These are phyloP conservation scores for Heterobasidion annosum DNA, from an alignment of 1,284 basidiomycete species.

Conservation along the genomic window DNA sequence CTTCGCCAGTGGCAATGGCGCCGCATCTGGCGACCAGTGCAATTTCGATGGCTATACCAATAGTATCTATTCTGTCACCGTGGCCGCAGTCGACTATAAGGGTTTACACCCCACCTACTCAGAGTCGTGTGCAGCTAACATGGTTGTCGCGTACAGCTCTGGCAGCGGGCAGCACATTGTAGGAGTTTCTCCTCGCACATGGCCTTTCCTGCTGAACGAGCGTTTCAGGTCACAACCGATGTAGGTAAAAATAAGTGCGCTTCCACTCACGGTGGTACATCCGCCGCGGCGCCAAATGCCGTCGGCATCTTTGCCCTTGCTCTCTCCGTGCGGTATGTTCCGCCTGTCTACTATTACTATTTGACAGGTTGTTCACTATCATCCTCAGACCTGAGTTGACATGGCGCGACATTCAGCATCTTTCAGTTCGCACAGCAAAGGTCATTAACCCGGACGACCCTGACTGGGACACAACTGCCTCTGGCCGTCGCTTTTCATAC, in stretches of 20 bases:
- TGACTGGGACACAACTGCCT: constrained; percentile 87
- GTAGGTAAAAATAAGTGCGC: constrained; percentile 83
- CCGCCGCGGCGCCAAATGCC: constrained; percentile 94
- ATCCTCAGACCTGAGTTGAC: constrained; percentile 74
- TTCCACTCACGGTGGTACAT: constrained; percentile 87
- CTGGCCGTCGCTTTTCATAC: constrained; percentile 84
- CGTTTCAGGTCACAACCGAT: constrained; percentile 86
- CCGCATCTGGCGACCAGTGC: constrained; percentile 88
- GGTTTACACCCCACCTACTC: constrained; percentile 96
- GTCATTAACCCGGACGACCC: constrained; percentile 85
- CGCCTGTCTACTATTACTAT: background rate
- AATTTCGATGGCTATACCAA: constrained; percentile 99
- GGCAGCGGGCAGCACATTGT: constrained; percentile 93
- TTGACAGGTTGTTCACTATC: constrained; percentile 4
- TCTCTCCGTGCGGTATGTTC: constrained; percentile 67
- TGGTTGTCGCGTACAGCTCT: constrained; percentile 94
- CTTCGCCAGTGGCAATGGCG: constrained; percentile 97
- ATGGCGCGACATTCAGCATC: constrained; percentile 95
- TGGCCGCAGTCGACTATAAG: constrained; percentile 88
- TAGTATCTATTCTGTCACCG: constrained; percentile 93
- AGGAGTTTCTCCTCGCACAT: constrained; percentile 24
- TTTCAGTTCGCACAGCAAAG: constrained; percentile 75
- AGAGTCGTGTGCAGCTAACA: constrained; percentile 93
- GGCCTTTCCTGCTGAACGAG: constrained; percentile 8
- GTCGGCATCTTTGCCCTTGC: constrained; percentile 88